phyloP scores from a whole-genome alignment of 2,329 filamentous ascomycete species.

The Pseudophaeomoniella oleicola region DNA sequence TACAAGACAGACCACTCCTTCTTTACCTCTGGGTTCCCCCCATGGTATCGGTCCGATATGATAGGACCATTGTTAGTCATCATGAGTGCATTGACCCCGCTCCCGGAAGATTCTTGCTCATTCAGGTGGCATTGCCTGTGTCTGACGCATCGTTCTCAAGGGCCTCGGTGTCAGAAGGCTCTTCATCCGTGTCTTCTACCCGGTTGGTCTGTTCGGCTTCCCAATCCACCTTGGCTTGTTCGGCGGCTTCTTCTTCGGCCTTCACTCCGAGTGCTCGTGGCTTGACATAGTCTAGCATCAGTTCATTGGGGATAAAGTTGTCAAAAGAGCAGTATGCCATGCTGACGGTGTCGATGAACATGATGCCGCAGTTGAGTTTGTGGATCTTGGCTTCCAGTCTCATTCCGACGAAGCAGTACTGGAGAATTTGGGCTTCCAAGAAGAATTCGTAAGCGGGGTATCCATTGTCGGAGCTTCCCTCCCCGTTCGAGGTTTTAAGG shows the following conservation, averaged over 20 bases:
- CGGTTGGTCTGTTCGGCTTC: not conserved
- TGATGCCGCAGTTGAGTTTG: conserved; percentile 43
- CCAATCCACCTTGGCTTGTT: not conserved
- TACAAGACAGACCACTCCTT: too few species aligned
- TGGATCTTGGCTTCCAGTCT: conserved; percentile 43
- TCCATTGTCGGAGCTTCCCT: conserved; percentile 8
- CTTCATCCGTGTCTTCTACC: too few species aligned
- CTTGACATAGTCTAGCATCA: conserved; percentile 53
- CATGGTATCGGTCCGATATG: too few species aligned
- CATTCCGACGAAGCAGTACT: conserved; percentile 48
- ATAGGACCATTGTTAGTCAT: too few species aligned
- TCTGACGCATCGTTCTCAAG: too few species aligned
- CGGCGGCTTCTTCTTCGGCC: not conserved
- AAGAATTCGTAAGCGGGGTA: conserved; percentile 41
- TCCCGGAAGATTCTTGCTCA: too few species aligned
- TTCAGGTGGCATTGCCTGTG: too few species aligned
- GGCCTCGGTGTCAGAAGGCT: too few species aligned
- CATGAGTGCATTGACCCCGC: too few species aligned
- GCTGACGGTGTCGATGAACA: conserved; percentile 47
- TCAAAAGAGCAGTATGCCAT: conserved; percentile 49
- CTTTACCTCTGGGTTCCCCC: too few species aligned
- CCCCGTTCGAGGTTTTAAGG: conserved; percentile 10
- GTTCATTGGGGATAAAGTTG: conserved; percentile 50
- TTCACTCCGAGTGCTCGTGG: conserved; percentile 21
- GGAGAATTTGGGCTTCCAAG: conserved; percentile 48